Evolutionary conservation across 345 rosid species (phyloP), one percentile per base, ranked within the genome.

Genomic region (Mercurialis annua): DNA sequence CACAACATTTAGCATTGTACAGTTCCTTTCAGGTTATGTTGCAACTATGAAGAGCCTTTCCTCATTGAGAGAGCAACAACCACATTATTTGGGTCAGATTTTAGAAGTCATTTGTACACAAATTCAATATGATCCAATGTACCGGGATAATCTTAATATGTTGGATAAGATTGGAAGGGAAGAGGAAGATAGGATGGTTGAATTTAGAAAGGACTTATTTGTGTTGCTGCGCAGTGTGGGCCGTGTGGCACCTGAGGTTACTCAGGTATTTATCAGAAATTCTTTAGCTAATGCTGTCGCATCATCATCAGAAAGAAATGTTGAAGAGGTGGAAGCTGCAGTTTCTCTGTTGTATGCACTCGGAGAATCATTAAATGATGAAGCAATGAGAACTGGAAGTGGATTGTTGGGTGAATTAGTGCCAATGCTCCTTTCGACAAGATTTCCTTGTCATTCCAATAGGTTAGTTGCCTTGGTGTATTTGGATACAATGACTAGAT

Each of bases 301-400:
- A 64, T 89, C 87, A 27, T 71, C 89, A 2, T 73, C 89, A 0
- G 91, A 86, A 65, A 81, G 81, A 75, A 89, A 87, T 70, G 90
- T 87, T 27, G 99, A 94, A 84, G 87, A 90, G 75, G 96, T 91
- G 64, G 99, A 94, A 83, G 99, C 92, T 61, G 92, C 97, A 7
- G 90, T 94, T 77, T 87, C 99, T 44, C 96, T 94, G 73, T 80
- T 94, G 66, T 85, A 85, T 77, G 92, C 99, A 14, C 70, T 89
- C 63, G 96, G 99, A 63, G 97, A 94, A 82, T 81, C 97, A 27
- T 73, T 86, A 77, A 83, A 79, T n/a, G 97, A 89, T 31, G 96
- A 85, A 74, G 83, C 86, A 58, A 72, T 91, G 84, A 89, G 78
- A 78, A 38, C 80, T 30, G 92, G 95, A 59, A 73, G 76, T 68